Evolutionary conservation across 208 protist species (phyloP).

Genomic region (Leishmania lainsoni): DNA sequence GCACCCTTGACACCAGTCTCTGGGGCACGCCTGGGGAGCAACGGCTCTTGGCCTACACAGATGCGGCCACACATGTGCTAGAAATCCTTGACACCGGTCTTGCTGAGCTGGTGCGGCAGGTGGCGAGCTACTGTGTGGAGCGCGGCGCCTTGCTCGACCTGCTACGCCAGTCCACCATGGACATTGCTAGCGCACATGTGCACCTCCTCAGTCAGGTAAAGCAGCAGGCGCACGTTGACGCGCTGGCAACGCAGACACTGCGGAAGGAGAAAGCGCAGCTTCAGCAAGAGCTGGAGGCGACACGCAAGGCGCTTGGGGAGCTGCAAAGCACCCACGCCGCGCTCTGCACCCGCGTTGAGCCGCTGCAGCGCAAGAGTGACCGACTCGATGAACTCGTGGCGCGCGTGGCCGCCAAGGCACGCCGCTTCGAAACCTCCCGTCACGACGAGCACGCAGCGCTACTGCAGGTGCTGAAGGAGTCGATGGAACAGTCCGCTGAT

Average conservation of each 20-base stretch:
- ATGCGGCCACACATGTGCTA: constrained; percentile 58
- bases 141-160: constrained; percentile 81
- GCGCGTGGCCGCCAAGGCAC: constrained; percentile 57
- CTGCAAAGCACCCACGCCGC: constrained; percentile 17
- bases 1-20: constrained; percentile 35
- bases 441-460: constrained; percentile 63
- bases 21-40: constrained; percentile 45
- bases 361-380: constrained; percentile 57
- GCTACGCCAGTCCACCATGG: constrained; percentile 69
- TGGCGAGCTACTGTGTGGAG: constrained; percentile 64
- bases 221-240: constrained; percentile 27
- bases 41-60: constrained; percentile 59
- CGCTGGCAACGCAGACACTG: constrained; percentile 33
- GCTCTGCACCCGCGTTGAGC: constrained; percentile 36
- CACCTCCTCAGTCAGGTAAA: constrained; percentile 73
- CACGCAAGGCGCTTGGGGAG: constrained; percentile 13
- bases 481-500: constrained; percentile 50
- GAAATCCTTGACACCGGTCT: constrained; percentile 75
- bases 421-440: constrained; percentile 52
- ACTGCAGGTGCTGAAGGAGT: constrained; percentile 74
- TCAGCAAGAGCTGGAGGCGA: background rate
- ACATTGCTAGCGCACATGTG: constrained; percentile 63
- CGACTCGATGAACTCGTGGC: constrained; percentile 77
- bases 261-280: constrained; percentile 33
- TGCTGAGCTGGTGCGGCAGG: constrained; percentile 78